These are phyloP conservation scores for Musa beccarii DNA, from an alignment of 176 grass and related monocot genomes.

Conservation along the genomic window DNA sequence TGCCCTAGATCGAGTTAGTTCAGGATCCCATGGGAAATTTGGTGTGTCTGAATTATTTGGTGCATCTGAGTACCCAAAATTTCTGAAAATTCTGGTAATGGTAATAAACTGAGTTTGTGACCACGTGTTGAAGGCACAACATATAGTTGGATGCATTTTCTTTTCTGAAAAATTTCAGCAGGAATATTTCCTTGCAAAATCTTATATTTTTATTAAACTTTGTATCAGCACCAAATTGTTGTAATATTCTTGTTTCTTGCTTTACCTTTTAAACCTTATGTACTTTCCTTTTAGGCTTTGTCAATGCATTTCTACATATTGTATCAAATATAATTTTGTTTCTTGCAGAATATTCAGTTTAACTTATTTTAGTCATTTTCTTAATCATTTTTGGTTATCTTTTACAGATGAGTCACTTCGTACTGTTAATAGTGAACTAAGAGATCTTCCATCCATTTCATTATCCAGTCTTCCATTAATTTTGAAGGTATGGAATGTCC, in stretches of 20 bases:
- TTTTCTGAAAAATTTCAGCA: background rate
- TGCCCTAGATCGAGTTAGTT: too few species aligned
- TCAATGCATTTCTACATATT: background rate
- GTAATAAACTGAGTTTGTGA: too few species aligned
- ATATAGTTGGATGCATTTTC: background rate
- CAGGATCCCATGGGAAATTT: too few species aligned
- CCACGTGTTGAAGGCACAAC: too few species aligned
- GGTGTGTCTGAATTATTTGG: too few species aligned
- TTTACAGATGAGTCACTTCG: conserved; percentile 28
- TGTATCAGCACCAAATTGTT: background rate
- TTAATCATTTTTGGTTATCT: background rate
- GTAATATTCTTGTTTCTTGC: background rate
- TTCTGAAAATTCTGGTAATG: too few species aligned
- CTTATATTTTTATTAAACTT: background rate
- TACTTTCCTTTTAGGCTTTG: background rate
- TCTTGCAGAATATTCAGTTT: background rate
- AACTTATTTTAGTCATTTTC: background rate
- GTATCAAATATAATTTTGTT: background rate
- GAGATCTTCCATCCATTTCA: conserved; percentile 64
- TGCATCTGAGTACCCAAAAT: too few species aligned
- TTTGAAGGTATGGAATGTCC: conserved; percentile 1
- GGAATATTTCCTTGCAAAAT: too few species aligned
- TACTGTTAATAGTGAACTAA: conserved; percentile 53
- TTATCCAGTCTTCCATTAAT: conserved; percentile 53
- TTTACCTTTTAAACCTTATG: background rate